Conservation (phyloP, 768 basidiomycete species). For the Amanita rimosa region DNA sequence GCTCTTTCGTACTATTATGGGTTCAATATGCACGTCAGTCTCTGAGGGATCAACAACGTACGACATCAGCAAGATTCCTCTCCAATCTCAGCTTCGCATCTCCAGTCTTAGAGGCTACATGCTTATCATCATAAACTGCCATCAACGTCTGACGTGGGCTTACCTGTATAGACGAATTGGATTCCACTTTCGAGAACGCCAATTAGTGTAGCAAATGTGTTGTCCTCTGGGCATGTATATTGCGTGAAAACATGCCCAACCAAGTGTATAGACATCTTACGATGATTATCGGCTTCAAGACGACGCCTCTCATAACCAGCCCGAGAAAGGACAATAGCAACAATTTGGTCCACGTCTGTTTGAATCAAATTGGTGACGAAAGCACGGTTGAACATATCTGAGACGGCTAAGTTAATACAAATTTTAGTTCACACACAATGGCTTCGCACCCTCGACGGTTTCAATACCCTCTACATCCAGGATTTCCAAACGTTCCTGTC, state of each 20-base stretch:
- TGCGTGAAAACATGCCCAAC: background rate
- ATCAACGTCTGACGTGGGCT: slow-evolving; percentile 5
- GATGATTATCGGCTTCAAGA: slow-evolving; percentile 33
- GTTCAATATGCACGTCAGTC: background rate
- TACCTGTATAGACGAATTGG: slow-evolving; percentile 47
- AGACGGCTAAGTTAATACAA: background rate
- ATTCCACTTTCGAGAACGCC: slow-evolving; percentile 55
- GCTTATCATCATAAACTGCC: background rate
- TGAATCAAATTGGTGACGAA: slow-evolving; percentile 43
- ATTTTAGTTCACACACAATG: slow-evolving; percentile 7
- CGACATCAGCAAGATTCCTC: slow-evolving; percentile 68
- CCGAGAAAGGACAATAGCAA: slow-evolving; percentile 52
- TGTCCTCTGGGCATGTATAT: slow-evolving; percentile 22
- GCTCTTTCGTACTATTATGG: slow-evolving; percentile 32
- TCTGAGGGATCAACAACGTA: slow-evolving; percentile 25
- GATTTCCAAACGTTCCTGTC: slow-evolving; percentile 30
- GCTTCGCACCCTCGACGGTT: slow-evolving; percentile 16
- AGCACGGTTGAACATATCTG: slow-evolving; percentile 51
- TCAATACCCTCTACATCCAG: slow-evolving; percentile 21
- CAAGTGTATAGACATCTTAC: slow-evolving; percentile 14
- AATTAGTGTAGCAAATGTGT: slow-evolving; percentile 40
- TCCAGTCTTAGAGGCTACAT: slow-evolving; percentile 47
- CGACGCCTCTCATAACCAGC: slow-evolving; percentile 52
- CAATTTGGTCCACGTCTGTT: slow-evolving; percentile 50
- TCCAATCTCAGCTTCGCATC: slow-evolving; percentile 76